These are phyloP conservation scores for Podospora conica DNA, from an alignment of 495 filamentous ascomycete genomes.

Conservation along the genomic window DNA sequence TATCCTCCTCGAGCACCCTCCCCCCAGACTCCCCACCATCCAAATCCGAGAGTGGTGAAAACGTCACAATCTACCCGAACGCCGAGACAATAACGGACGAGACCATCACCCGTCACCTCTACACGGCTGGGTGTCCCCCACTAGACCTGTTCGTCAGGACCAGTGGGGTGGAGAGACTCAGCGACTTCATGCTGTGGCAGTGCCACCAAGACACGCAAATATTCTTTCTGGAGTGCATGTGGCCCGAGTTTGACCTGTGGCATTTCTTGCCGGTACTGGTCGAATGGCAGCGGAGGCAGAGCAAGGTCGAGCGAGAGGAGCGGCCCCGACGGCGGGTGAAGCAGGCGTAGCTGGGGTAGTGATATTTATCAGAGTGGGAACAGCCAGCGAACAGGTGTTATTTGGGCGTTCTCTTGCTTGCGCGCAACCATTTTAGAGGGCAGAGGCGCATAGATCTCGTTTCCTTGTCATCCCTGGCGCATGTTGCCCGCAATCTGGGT, in stretches of 20 bases:
- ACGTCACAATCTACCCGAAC: conserved; percentile 41
- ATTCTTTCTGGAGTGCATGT: conserved; percentile 84
- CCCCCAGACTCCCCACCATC: conserved; percentile 48
- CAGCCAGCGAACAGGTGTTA: conserved; percentile 8
- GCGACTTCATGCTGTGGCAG: conserved; percentile 99
- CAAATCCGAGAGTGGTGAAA: conserved; percentile 18
- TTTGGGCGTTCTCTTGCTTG: neutral
- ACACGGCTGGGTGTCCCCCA: conserved; percentile 77
- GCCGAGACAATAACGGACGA: conserved; percentile 81
- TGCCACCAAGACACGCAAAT: conserved; percentile 87
- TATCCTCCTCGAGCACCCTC: conserved; percentile 45
- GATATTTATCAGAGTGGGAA: neutral
- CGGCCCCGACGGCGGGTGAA: conserved; percentile 28
- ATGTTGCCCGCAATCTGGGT: neutral
- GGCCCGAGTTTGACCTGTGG: conserved; percentile 97
- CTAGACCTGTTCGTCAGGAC: conserved; percentile 86
- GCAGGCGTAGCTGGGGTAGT: conserved; percentile 7
- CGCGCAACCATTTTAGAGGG: neutral
- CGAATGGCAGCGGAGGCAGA: conserved; percentile 79
- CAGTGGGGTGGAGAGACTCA: conserved; percentile 83
- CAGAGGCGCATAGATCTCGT: neutral
- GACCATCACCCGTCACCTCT: conserved; percentile 71
- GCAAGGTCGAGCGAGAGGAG: conserved; percentile 42
- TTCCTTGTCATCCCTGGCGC: neutral
- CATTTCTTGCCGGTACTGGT: conserved; percentile 85